phyloP scores from a whole-genome alignment of 225 moss, liverwort and hornwort genomes.

The Anthoceros angustus region DNA sequence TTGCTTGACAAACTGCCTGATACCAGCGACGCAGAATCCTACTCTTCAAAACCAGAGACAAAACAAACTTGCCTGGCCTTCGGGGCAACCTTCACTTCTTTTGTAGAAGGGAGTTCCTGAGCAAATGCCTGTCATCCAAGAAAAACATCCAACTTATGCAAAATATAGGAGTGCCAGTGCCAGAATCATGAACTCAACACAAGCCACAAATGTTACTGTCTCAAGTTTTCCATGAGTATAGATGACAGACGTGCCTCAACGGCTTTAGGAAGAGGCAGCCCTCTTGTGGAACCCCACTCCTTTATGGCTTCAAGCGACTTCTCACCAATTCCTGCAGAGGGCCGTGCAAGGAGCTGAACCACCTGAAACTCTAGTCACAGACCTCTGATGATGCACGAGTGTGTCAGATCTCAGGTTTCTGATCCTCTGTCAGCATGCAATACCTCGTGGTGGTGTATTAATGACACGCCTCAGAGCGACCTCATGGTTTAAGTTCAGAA shows the following conservation, averaged over 20 bases:
- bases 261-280: constrained; percentile 19
- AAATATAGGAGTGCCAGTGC: background rate
- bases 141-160: background rate
- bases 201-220: background rate
- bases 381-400: background rate
- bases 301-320: constrained; percentile 18
- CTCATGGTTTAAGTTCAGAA: constrained; percentile 23
- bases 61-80: background rate
- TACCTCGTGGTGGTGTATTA: constrained; percentile 31
- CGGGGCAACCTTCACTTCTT: background rate
- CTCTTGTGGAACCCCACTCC: constrained; percentile 23
- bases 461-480: constrained; percentile 30
- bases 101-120: background rate
- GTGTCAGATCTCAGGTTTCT: background rate
- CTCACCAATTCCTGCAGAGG: constrained; percentile 27
- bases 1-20: background rate
- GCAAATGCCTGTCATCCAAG: background rate
- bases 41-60: background rate
- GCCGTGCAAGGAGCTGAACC: background rate
- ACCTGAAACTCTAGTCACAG: background rate
- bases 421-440: background rate
- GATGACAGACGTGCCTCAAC: constrained; percentile 19
- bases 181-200: background rate
- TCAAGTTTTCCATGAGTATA: background rate
- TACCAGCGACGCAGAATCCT: background rate